These are phyloP conservation scores for Eucalyptus sp. DNA, from an alignment of 345 rosid genomes.

Conservation along the genomic window DNA sequence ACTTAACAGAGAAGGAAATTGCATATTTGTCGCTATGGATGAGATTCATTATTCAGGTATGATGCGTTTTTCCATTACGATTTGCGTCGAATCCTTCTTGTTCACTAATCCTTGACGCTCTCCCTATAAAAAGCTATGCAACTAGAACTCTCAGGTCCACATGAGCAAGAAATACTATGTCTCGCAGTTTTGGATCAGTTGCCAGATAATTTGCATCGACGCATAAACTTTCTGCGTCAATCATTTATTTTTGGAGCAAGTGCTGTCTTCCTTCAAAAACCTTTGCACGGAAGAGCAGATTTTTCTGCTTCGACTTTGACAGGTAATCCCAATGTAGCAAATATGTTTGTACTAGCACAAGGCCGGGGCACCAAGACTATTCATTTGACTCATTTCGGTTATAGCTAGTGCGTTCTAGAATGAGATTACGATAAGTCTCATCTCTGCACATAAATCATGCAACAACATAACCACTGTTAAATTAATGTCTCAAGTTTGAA, in stretches of 20 bases:
- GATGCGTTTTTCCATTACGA: not conserved
- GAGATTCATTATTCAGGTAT: not conserved
- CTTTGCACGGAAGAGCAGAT: not conserved
- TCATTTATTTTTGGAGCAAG: not conserved
- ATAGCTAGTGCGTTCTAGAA: not conserved
- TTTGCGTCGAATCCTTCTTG: not conserved
- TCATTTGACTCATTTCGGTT: not conserved
- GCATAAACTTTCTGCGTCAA: not conserved
- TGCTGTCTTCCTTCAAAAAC: not conserved
- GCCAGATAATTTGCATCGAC: not conserved
- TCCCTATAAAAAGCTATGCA: not conserved
- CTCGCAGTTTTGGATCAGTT: not conserved
- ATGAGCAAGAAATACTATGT: not conserved
- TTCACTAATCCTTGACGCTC: not conserved
- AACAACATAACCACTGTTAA: not conserved
- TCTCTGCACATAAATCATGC: not conserved
- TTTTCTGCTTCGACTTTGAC: not conserved
- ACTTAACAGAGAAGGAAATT: not conserved
- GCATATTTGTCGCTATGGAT: not conserved
- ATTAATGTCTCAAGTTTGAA: too few species aligned
- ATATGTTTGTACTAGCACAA: not conserved
- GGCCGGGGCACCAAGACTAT: not conserved
- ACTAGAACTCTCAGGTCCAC: not conserved
- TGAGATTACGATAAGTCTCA: not conserved
- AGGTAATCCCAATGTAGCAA: not conserved